These are phyloP conservation scores for Hygrocybe coccinea DNA, from an alignment of 768 basidiomycete species.

Conservation along the genomic window DNA sequence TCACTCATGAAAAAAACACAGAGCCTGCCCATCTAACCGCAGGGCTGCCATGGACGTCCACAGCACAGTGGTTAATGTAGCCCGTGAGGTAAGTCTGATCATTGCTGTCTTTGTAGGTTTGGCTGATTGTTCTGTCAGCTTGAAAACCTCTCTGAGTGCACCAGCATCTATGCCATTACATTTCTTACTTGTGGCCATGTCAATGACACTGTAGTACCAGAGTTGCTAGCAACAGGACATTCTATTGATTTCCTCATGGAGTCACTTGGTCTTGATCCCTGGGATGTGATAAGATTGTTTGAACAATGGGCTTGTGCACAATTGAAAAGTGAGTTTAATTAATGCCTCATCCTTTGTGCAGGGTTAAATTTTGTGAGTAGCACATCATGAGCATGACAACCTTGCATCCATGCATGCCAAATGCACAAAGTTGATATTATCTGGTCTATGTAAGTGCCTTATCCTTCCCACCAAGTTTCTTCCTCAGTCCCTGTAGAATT, in stretches of 20 bases:
- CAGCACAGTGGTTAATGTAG: background rate
- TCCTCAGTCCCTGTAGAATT: background rate
- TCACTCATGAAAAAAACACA: background rate
- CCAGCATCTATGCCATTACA: background rate
- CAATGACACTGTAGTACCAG: background rate
- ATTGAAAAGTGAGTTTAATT: background rate
- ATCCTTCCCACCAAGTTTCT: background rate
- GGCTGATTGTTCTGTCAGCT: background rate
- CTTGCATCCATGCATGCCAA: background rate
- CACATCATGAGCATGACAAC: background rate
- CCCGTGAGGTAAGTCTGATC: background rate
- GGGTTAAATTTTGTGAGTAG: background rate
- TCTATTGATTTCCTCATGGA: conserved; percentile 2
- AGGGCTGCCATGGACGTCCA: background rate
- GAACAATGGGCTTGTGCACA: conserved; percentile 2
- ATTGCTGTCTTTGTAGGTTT: background rate
- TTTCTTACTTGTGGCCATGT: conserved; percentile 3
- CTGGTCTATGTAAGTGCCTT: background rate
- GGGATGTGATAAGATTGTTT: conserved; percentile 1
- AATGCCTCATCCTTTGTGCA: no score
- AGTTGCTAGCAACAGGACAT: background rate
- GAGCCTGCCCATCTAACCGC: background rate
- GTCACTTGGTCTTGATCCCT: background rate
- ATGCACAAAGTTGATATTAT: background rate
- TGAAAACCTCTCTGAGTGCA: background rate